Evolutionary conservation across 2,329 filamentous ascomycete species (phyloP).

Genomic region (Fusarium anguioides): DNA sequence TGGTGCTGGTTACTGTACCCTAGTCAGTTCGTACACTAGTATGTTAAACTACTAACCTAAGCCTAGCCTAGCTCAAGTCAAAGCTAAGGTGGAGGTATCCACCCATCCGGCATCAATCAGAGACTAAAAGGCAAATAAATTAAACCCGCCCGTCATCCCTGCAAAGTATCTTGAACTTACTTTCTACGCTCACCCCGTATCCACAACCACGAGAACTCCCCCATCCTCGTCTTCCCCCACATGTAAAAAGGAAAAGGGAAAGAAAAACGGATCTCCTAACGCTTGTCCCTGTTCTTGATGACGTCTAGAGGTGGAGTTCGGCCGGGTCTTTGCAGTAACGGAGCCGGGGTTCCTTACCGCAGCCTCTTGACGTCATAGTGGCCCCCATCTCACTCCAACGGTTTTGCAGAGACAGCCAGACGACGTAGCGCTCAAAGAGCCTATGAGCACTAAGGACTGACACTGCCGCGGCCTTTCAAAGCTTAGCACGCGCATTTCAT

Average conservation of each 20-base stretch:
- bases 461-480: neutral
- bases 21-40: slow-evolving; percentile 1
- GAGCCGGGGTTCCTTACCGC: slow-evolving; percentile 39
- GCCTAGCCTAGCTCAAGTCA: neutral
- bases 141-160: slow-evolving; percentile 19
- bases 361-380: slow-evolving; percentile 49
- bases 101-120: slow-evolving; percentile 26
- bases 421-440: neutral
- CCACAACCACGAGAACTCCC: neutral
- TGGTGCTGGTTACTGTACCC: slow-evolving; percentile 30
- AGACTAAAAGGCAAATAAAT: slow-evolving; percentile 35
- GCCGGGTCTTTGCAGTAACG: slow-evolving; percentile 39
- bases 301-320: slow-evolving; percentile 41
- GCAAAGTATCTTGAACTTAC: slow-evolving; percentile 18
- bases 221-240: slow-evolving; percentile 3
- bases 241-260: slow-evolving; percentile 3
- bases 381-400: slow-evolving; percentile 20
- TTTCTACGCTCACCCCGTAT: neutral
- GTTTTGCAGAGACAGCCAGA: neutral
- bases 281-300: slow-evolving; percentile 36
- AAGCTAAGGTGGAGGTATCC: too few relatives aligned
- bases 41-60: too few relatives aligned
- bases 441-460: neutral
- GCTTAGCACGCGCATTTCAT: neutral
- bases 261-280: neutral